phyloP scores from a whole-genome alignment of 2,329 filamentous ascomycete species.

The Paramyrothecium roridum region DNA sequence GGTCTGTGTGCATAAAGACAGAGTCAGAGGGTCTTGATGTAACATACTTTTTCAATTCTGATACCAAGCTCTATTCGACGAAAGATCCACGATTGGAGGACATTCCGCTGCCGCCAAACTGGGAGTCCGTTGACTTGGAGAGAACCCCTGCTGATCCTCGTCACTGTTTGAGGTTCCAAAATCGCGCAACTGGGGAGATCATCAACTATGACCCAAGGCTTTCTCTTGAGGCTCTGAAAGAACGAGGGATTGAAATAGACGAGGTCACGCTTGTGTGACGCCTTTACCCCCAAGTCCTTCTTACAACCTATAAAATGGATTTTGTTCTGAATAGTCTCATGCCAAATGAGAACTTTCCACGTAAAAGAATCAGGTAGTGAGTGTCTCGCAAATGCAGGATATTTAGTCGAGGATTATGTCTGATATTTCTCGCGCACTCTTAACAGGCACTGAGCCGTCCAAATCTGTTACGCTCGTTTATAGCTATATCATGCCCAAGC shows the following conservation, averaged over 20 bases:
- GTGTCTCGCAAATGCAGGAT: too few species aligned
- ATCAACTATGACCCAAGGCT: background rate
- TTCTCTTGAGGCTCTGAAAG: background rate
- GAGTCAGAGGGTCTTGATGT: background rate
- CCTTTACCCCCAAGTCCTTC: too few species aligned
- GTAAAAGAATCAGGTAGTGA: too few species aligned
- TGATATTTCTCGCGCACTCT: too few species aligned
- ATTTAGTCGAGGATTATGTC: too few species aligned
- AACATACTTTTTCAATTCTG: background rate
- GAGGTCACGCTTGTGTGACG: background rate
- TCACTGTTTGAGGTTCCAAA: background rate
- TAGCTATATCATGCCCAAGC: too few species aligned
- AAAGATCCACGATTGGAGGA: background rate
- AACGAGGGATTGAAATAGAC: background rate
- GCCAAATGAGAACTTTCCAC: too few species aligned
- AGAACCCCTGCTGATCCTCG: background rate
- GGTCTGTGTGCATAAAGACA: background rate
- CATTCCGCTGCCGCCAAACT: background rate
- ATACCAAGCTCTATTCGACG: background rate
- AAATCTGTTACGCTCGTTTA: too few species aligned
- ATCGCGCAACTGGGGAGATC: background rate
- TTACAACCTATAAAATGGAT: too few species aligned
- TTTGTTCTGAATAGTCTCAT: too few species aligned
- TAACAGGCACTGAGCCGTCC: too few species aligned
- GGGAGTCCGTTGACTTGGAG: background rate